Conservation (phyloP, 495 filamentous ascomycete genomes). For the Corynascus novoguineensis region DNA sequence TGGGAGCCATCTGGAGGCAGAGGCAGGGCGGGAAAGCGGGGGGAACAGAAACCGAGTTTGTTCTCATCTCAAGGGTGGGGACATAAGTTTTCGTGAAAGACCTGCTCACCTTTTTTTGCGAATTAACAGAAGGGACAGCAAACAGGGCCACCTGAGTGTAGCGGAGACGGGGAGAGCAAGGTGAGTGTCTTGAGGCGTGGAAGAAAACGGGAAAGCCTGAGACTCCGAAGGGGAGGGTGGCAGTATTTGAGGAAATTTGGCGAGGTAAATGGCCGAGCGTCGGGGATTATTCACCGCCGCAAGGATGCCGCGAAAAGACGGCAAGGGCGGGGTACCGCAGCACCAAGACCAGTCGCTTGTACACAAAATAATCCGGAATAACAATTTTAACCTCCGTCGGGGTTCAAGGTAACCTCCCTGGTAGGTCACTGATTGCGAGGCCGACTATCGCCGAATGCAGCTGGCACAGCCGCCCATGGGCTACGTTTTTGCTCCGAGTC, state of each 20-base stretch:
- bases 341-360: constrained; percentile 1
- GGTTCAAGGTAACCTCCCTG: not conserved
- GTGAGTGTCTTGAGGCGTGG: constrained; percentile 19
- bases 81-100: not conserved
- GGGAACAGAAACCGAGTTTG: not conserved
- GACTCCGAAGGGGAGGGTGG: constrained; percentile 17
- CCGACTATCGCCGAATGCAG: too few relatives aligned
- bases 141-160: constrained; percentile 4
- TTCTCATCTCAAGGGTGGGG: not conserved
- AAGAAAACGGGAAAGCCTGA: constrained; percentile 24
- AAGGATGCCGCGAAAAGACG: constrained; percentile 15
- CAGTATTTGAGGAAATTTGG: constrained; percentile 37
- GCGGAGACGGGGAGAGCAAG: constrained; percentile 10
- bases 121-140: constrained; percentile 8
- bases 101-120: constrained; percentile 17
- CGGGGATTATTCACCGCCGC: constrained; percentile 28
- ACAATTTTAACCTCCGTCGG: not conserved
- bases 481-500: not conserved
- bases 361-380: constrained; percentile 21
- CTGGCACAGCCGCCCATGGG: not conserved
- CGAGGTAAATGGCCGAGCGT: constrained; percentile 23
- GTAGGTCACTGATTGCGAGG: not conserved
- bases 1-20: too few relatives aligned
- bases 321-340: constrained; percentile 19
- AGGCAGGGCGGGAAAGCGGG: not conserved